phyloP scores from a whole-genome alignment of 1,284 basidiomycete genomes.

The Marasmius oreades region DNA sequence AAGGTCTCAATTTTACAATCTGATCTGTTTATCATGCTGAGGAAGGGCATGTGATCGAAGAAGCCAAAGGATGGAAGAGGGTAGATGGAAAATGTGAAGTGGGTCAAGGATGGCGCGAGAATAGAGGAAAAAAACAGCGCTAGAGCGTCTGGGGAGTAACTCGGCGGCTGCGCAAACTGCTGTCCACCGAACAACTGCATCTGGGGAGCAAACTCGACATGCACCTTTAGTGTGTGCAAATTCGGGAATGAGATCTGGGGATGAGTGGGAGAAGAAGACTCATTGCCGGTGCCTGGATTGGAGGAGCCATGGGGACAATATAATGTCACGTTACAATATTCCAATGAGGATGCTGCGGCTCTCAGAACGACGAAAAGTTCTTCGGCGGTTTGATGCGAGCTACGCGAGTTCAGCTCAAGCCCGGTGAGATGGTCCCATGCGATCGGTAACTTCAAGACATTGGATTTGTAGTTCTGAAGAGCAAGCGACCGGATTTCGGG shows the following conservation, averaged over 20 bases:
- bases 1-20: slow-evolving; percentile 7
- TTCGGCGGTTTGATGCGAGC: background rate
- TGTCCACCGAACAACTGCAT: background rate
- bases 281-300: background rate
- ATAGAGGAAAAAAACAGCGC: background rate
- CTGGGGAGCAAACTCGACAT: background rate
- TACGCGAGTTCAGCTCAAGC: background rate
- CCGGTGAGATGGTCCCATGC: background rate
- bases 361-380: background rate
- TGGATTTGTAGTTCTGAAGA: background rate
- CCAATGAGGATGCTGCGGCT: background rate
- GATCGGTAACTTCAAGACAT: background rate
- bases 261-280: background rate
- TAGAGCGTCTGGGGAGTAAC: background rate
- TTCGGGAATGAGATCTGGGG: background rate
- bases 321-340: background rate
- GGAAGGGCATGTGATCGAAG: slow-evolving; percentile 5
- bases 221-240: background rate
- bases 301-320: background rate
- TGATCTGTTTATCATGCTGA: slow-evolving; percentile 1
- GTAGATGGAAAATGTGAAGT: background rate
- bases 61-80: background rate
- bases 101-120: background rate
- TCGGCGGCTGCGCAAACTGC: background rate
- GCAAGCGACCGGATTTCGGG: background rate